Conservation (phyloP, 108 stramenopile genomes). For the Craspedostauros australis region DNA sequence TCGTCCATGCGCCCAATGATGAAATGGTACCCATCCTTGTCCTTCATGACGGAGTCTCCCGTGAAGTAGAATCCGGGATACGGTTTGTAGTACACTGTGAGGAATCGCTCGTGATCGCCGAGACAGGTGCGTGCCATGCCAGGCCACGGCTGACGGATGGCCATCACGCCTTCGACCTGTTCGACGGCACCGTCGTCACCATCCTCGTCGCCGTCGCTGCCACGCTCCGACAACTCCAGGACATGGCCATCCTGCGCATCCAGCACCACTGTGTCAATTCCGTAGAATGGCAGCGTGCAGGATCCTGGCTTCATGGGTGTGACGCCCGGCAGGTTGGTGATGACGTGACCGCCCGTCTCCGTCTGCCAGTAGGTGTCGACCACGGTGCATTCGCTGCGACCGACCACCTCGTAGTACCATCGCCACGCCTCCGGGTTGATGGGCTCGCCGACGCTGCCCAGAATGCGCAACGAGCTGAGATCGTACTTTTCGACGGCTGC, state of each 20-base stretch:
- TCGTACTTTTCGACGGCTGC: slow-evolving; percentile 82
- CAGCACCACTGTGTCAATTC: slow-evolving; percentile 90
- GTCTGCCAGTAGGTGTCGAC: slow-evolving; percentile 99
- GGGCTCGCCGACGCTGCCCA: slow-evolving; percentile 97
- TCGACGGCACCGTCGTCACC: too few species aligned
- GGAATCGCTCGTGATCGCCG: slow-evolving; percentile 92
- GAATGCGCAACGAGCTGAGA: slow-evolving; percentile 68
- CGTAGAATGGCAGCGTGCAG: slow-evolving; percentile 91
- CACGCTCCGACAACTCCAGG: slow-evolving; percentile 23
- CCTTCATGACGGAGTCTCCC: slow-evolving; percentile 89
- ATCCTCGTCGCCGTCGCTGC: slow-evolving; percentile 37
- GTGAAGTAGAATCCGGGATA: slow-evolving; percentile 98
- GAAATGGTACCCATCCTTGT: slow-evolving; percentile 93
- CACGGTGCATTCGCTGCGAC: slow-evolving; percentile 77
- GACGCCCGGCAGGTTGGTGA: slow-evolving; percentile 90
- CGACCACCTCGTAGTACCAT: slow-evolving; percentile 96
- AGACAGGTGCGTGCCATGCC: slow-evolving; percentile 92
- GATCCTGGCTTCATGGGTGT: slow-evolving; percentile 95
- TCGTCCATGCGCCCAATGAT: slow-evolving; percentile 98
- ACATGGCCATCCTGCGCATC: slow-evolving; percentile 75
- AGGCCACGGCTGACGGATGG: slow-evolving; percentile 92
- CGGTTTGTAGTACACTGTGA: slow-evolving; percentile 86
- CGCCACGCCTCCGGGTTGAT: slow-evolving; percentile 99
- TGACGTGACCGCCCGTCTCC: slow-evolving; percentile 96
- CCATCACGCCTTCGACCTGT: slow-evolving; percentile 90